phyloP scores from a whole-genome alignment of 2,329 filamentous ascomycete genomes.

The Bipolaris victoriae region DNA sequence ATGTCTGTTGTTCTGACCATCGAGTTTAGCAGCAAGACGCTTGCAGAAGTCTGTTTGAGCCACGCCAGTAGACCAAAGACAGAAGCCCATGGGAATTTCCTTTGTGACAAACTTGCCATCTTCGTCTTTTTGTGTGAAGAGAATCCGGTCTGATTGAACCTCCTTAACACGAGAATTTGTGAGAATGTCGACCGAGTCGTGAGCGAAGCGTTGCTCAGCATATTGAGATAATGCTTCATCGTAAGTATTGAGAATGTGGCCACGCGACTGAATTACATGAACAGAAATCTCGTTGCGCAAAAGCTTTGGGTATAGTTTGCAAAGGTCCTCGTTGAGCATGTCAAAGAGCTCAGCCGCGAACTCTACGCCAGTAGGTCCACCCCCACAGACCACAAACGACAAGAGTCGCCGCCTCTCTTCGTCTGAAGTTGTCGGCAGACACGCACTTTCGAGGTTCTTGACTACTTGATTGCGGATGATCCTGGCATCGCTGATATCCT shows the following conservation, averaged over 20 bases:
- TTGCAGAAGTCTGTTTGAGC: conserved; percentile 81
- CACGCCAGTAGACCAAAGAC: conserved; percentile 96
- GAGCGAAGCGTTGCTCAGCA: conserved; percentile 86
- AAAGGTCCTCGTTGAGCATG: conserved; percentile 92
- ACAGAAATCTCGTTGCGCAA: conserved; percentile 98
- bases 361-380: conserved; percentile 94
- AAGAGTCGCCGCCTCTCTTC: conserved; percentile 85
- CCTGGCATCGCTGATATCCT: conserved; percentile 91
- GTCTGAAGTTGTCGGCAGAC: conserved; percentile 88
- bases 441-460: conserved; percentile 87
- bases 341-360: conserved; percentile 97
- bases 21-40: conserved; percentile 76
- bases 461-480: conserved; percentile 87
- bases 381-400: conserved; percentile 95
- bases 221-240: conserved; percentile 93
- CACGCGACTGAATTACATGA: conserved; percentile 91
- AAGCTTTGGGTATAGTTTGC: conserved; percentile 75
- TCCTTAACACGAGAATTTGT: conserved; percentile 95
- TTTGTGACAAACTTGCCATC: conserved; percentile 80
- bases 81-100: conserved; percentile 94
- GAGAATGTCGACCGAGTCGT: conserved; percentile 88
- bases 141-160: conserved; percentile 79
- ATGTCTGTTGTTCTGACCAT: conserved; percentile 82
- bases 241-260: conserved; percentile 97
- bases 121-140: conserved; percentile 82